Base-by-base conservation (phyloP, 441 rosid genomes). In the Erodium texanum region DNA sequence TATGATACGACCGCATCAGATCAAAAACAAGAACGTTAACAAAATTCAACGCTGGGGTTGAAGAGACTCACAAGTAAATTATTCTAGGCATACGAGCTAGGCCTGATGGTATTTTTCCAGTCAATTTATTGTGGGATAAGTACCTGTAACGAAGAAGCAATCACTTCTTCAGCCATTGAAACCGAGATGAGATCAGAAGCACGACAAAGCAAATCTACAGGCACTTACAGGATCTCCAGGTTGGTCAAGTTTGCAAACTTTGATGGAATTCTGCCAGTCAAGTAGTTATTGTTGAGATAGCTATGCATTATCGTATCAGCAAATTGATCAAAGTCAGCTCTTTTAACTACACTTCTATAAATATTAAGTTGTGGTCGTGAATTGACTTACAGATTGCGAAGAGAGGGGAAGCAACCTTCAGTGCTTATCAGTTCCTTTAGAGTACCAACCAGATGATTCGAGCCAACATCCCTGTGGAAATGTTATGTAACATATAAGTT, bases 391-490 rank as follows among this genome's bases (percentile, higher is more conserved):
- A 93, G 79, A 86, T 93, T 93, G 68, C 97, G 86, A 68, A 93
- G 86, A 70, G 87, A 70, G 64, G 95, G 90, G 75, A 91, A 93
- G 77, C 97, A 82, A 71, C 96, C 96, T 74, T 91, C 96, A 68
- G 85, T 74, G 52, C 93, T 90, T 67, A 90, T 89, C 73, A 93
- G 89, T 78, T 93, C 99, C 70, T 97, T 75, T 58, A 91, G 80
- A n/a, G 97, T 93, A 72, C 99, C 99, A 22, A 91, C 96, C 83
- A 93, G 75, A 84, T 88, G 99, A 69, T 91, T 93, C 80, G 85
- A 86, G 22, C 99, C 99, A 64, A 84, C 88, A 88, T 91, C 99
- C 85, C 97, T 93, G 77, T 7, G 64, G 68, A 78, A 3, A 66
- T 16, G 45, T 38, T 38, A 11, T 11, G 8, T 38, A 38, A 38